Percentiles rank a stretch among this genome's conserved stretches.
Conservation (phyloP, 345 rosid genomes). For the Isatis tinctoria region DNA sequence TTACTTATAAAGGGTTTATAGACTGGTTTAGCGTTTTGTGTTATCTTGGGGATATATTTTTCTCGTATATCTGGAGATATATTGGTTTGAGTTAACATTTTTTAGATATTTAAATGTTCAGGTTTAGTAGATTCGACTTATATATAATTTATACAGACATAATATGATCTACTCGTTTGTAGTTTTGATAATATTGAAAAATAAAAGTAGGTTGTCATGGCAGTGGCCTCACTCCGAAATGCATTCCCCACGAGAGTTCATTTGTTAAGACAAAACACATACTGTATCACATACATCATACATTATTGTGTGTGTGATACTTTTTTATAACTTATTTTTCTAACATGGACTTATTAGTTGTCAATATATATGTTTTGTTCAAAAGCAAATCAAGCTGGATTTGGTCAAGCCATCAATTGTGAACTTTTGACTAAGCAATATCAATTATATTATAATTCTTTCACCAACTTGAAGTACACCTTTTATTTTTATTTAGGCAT, state of each 20-base stretch:
- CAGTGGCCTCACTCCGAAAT: not conserved
- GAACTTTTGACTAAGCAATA: not conserved
- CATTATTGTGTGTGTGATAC: not conserved
- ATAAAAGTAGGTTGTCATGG: not conserved
- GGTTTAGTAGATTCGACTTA: not conserved
- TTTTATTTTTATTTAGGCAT: not conserved
- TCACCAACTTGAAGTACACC: conserved; percentile 22
- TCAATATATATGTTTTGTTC: not conserved
- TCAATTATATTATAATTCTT: not conserved
- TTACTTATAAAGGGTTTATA: not conserved
- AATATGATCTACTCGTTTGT: not conserved
- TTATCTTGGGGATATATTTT: not conserved
- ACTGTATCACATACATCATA: not conserved
- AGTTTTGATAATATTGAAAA: not conserved
- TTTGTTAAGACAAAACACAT: not conserved
- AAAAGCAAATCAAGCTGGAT: conserved; percentile 10
- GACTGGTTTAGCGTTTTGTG: not conserved
- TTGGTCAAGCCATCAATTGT: conserved; percentile 22
- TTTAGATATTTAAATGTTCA: not conserved
- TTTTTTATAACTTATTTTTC: not conserved
- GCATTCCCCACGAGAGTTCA: not conserved
- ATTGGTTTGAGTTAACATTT: not conserved
- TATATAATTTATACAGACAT: not conserved
- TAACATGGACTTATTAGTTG: too few relatives aligned
- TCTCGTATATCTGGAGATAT: not conserved